phyloP scores from a whole-genome alignment of 192 early-diverging fungal genomes.

The Rhizophagus prolifer region DNA sequence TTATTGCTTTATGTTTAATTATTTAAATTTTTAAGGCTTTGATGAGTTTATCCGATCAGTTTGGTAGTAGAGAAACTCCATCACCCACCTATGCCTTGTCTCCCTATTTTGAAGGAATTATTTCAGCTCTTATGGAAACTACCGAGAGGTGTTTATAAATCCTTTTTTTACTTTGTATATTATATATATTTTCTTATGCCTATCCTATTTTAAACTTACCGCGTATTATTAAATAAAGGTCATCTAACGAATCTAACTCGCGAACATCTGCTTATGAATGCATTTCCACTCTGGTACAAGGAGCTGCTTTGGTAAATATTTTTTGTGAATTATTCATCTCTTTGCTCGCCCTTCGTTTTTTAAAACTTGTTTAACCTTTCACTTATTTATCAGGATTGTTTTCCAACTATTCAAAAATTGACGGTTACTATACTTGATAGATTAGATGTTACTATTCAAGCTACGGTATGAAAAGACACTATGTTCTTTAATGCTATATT shows the following conservation, averaged over 20 bases:
- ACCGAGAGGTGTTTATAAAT: conserved; percentile 56
- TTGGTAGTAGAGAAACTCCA: conserved; percentile 55
- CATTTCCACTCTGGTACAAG: conserved; percentile 76
- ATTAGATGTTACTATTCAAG: conserved; percentile 69
- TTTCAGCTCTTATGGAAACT: conserved; percentile 72
- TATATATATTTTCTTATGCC: background rate
- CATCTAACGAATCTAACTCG: conserved; percentile 80
- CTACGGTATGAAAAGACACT: background rate
- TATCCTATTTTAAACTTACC: background rate
- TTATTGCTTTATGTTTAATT: background rate
- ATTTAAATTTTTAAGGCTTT: conserved; percentile 55
- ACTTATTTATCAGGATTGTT: conserved; percentile 60
- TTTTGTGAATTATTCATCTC: background rate
- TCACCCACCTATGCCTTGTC: conserved; percentile 72
- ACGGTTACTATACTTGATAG: conserved; percentile 74
- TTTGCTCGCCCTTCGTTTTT: too few relatives aligned
- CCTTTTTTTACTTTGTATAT: background rate
- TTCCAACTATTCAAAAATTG: conserved; percentile 73
- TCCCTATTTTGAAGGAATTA: conserved; percentile 80
- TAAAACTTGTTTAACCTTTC: background rate
- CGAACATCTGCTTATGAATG: conserved; percentile 93
- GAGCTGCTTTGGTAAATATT: conserved; percentile 54
- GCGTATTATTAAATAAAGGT: background rate
- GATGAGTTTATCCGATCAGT: conserved; percentile 89
- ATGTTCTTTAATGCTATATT: background rate